Conservation (phyloP, 768 basidiomycete species). For the Pleurotus giganteus region DNA sequence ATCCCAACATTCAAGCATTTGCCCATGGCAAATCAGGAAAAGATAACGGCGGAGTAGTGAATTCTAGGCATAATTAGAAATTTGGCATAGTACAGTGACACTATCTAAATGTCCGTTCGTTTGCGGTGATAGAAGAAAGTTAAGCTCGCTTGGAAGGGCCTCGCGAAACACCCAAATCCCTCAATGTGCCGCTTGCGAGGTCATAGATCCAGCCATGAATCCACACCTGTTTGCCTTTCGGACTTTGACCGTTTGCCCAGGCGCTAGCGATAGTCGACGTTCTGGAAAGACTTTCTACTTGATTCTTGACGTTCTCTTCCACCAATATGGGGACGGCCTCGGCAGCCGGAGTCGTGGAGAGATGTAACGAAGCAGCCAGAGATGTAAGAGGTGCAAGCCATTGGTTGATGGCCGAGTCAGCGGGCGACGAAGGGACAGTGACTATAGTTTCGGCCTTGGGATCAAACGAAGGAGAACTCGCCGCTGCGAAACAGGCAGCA, state of each 20-base stretch:
- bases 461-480: slow-evolving; percentile 12
- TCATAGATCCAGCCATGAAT: slow-evolving; percentile 56
- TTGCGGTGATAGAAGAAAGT: neutral
- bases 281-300: slow-evolving; percentile 31
- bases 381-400: slow-evolving; percentile 57
- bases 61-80: too few species aligned
- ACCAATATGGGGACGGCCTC: slow-evolving; percentile 31
- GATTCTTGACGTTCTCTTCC: slow-evolving; percentile 39
- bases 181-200: slow-evolving; percentile 37
- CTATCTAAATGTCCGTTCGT: too few species aligned
- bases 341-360: slow-evolving; percentile 16
- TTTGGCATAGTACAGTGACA: too few species aligned
- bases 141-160: slow-evolving; percentile 10
- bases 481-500: slow-evolving; percentile 33
- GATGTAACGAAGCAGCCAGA: slow-evolving; percentile 36
- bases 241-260: slow-evolving; percentile 21
- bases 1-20: neutral
- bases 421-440: slow-evolving; percentile 16
- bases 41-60: neutral
- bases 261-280: slow-evolving; percentile 29
- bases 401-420: slow-evolving; percentile 37
- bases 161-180: slow-evolving; percentile 34
- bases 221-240: slow-evolving; percentile 13
- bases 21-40: neutral
- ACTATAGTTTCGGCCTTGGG: slow-evolving; percentile 9